A percentile compares a stretch with the other conserved stretches of the same genome.
These are phyloP conservation scores for Pseudozyma sp. DNA, from an alignment of 1,284 basidiomycete genomes.

Conservation along the genomic window DNA sequence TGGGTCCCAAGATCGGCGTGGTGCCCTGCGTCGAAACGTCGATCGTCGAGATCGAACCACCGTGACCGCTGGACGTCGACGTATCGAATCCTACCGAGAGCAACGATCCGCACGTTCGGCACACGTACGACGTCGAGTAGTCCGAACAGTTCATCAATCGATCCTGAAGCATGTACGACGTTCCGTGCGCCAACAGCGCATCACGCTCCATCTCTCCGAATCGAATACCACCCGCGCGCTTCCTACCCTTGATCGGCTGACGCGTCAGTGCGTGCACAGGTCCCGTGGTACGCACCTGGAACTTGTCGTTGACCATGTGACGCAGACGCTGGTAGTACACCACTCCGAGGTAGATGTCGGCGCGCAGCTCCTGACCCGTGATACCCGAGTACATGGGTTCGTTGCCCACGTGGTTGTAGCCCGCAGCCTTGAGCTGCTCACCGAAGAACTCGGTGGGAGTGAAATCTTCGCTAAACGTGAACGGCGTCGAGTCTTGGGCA, in stretches of 20 bases:
- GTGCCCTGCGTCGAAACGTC: conserved; percentile 32
- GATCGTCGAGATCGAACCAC: conserved; percentile 37
- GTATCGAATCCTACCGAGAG: conserved; percentile 79
- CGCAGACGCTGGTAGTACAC: conserved; percentile 98
- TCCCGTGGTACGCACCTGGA: conserved; percentile 97
- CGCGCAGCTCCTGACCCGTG: conserved; percentile 96
- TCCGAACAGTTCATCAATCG: conserved; percentile 99
- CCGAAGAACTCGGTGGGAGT: conserved; percentile 97
- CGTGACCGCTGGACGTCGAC: conserved; percentile 2
- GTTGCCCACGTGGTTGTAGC: conserved; percentile 99
- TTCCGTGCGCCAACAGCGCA: conserved; percentile 96
- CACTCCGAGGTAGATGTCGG: conserved; percentile 97
- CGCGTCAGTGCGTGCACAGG: conserved; percentile 94
- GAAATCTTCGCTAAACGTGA: conserved; percentile 87
- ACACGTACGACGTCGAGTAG: conserved; percentile 98
- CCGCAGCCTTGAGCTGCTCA: conserved; percentile 89
- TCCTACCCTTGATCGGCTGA: conserved; percentile 98
- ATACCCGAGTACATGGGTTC: conserved; percentile 99
- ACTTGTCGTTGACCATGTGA: conserved; percentile 99
- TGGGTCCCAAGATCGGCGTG: conserved; percentile 55
- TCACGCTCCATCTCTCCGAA: conserved; percentile 99
- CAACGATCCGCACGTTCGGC: conserved; percentile 92
- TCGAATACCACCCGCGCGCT: conserved; percentile 97
- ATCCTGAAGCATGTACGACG: conserved; percentile 96
- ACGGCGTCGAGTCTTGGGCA: conserved; percentile 92